Conservation (phyloP, 2,329 filamentous ascomycete genomes). For the Sclerotinia borealis region DNA sequence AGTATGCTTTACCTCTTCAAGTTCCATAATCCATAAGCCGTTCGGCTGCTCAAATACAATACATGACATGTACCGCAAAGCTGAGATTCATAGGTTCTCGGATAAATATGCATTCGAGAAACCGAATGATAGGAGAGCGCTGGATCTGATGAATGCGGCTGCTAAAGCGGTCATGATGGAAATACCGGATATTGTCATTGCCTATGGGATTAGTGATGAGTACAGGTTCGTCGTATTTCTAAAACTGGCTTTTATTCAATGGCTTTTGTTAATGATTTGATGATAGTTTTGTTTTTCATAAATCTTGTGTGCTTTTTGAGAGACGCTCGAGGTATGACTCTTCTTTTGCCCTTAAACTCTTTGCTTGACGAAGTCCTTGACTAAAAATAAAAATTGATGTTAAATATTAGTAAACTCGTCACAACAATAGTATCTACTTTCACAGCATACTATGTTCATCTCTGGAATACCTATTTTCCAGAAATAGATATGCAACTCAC, state of each 20-base stretch:
- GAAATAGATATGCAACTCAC: conserved; percentile 62
- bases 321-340: conserved; percentile 63
- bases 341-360: not conserved
- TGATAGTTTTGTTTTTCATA: conserved; percentile 81
- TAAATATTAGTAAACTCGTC: conserved; percentile 66
- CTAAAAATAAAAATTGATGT: not conserved
- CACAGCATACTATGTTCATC: conserved; percentile 79
- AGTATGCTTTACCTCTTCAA: conserved; percentile 46
- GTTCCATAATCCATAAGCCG: not conserved
- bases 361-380: not conserved
- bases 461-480: conserved; percentile 73
- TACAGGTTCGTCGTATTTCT: conserved; percentile 53
- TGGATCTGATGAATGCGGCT: conserved; percentile 91
- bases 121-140: conserved; percentile 81
- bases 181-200: conserved; percentile 77
- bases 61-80: not conserved
- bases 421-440: conserved; percentile 91
- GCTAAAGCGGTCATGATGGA: conserved; percentile 80
- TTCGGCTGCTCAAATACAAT: not conserved
- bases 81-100: conserved; percentile 55
- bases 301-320: conserved; percentile 76
- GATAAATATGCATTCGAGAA: conserved; percentile 80
- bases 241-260: not conserved
- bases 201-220: conserved; percentile 92
- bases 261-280: conserved; percentile 14